Evolutionary conservation across 78 protist species (phyloP).

Genomic region (Dictyostelium brefeldianum): DNA sequence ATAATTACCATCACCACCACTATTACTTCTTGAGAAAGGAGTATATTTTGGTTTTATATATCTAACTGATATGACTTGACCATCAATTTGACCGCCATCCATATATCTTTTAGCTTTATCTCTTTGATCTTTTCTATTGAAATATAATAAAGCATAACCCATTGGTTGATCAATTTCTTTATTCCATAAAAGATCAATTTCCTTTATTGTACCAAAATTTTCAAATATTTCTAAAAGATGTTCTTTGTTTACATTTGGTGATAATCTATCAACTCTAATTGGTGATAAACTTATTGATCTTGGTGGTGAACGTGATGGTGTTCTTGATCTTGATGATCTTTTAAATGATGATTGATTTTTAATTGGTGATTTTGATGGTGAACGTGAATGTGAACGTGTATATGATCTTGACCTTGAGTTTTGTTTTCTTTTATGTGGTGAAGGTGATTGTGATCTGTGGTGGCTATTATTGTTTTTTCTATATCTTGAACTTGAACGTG

Average conservation of each 20-base stretch:
- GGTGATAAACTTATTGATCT: slow-evolving; percentile 51
- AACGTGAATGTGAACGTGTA: background rate
- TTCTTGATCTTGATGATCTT: background rate
- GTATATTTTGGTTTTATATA: slow-evolving; percentile 5
- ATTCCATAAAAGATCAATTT: slow-evolving; percentile 3
- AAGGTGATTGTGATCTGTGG: background rate
- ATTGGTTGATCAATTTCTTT: slow-evolving; percentile 26
- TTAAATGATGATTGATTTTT: background rate
- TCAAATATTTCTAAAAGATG: slow-evolving; percentile 37
- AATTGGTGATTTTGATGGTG: slow-evolving; percentile 3
- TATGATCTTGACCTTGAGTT: background rate
- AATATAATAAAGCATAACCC: slow-evolving; percentile 56
- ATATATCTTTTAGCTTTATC: slow-evolving; percentile 58
- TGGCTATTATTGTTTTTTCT: background rate
- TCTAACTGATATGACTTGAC: slow-evolving; percentile 22
- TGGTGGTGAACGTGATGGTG: slow-evolving; percentile 13
- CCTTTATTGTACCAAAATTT: slow-evolving; percentile 31
- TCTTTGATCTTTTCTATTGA: slow-evolving; percentile 33
- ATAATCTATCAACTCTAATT: slow-evolving; percentile 48
- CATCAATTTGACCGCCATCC: slow-evolving; percentile 62
- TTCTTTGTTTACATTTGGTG: slow-evolving; percentile 58
- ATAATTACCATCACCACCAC: background rate
- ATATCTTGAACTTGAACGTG: background rate
- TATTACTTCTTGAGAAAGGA: background rate
- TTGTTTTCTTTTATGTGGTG: background rate